Evolutionary conservation across 495 filamentous ascomycete genomes (phyloP), one percentile per base, ranked within the genome.

Genomic region (Amphirosellinia nigrospora): DNA sequence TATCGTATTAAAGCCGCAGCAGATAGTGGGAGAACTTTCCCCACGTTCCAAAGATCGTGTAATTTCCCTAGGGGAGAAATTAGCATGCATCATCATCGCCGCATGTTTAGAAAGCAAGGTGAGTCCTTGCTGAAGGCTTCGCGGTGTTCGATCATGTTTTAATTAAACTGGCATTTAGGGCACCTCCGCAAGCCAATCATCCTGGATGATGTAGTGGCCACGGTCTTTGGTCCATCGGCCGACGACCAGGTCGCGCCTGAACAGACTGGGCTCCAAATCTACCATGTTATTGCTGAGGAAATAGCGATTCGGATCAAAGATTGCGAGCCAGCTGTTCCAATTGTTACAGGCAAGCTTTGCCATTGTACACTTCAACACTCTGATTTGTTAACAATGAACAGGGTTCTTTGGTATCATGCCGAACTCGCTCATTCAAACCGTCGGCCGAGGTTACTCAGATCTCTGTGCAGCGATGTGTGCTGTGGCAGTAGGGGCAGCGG

Each of bases 391-490:
- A 80, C 79, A 65, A 78, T 76, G 8, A 75, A 39, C 75, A 67
- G 83, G 84, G 23, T 86, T 81, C 75, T 86, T 86, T 72, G 84
- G 84, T 56, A 80, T 75, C 68, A 81, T 86, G 55, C 84, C 83
- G 4, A 82, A 80, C 41, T 84, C 83, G 16, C 76, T 86, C 9
- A 78, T 86, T 45, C 72, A 78, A 36, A 77, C 80, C 56, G 80
- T 86, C 21, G 84, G 84, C 21, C 80, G 84, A 19, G 84, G 85
- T 10, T 87, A 87, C 64, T 86, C 85, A 9, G 85, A 87, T 64
- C 81, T 87, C 43, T 86, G 84, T 65, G 84, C 85, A 8, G 85
- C 84, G 3, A 79, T 87, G 64, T 78, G 81, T 53, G 83, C 84
- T 28, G 80, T 84, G 11, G 84, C 83, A 1, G 71, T 84, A n/a